These are phyloP conservation scores for Ceratobasidium sp. DNA, from an alignment of 1,284 basidiomycete species.

Conservation along the genomic window DNA sequence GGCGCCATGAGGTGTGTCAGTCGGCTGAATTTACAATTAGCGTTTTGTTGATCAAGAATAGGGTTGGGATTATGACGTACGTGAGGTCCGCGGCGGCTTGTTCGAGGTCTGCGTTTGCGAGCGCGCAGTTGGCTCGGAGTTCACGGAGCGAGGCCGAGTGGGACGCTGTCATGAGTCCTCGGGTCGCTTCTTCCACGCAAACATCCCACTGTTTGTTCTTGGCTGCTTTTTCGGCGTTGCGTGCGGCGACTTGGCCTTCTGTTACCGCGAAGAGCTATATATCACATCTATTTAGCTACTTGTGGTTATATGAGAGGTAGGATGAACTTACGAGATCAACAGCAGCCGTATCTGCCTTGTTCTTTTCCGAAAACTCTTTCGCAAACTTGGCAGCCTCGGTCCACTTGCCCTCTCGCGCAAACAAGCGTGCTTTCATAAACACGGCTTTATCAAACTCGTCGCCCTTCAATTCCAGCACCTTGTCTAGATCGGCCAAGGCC, in stretches of 20 bases:
- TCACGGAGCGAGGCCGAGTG: slow-evolving; percentile 78
- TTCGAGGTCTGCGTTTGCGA: slow-evolving; percentile 84
- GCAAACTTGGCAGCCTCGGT: slow-evolving; percentile 71
- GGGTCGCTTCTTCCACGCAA: slow-evolving; percentile 81
- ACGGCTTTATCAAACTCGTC: slow-evolving; percentile 82
- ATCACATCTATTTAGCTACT: not conserved
- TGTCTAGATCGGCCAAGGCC: slow-evolving; percentile 90
- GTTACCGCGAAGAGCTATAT: slow-evolving; percentile 65
- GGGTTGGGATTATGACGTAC: slow-evolving; percentile 61
- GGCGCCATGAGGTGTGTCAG: slow-evolving; percentile 81
- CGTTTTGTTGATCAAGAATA: not conserved
- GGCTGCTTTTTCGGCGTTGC: slow-evolving; percentile 73
- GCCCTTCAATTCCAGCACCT: slow-evolving; percentile 82
- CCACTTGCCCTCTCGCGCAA: slow-evolving; percentile 82
- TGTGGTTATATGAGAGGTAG: not conserved
- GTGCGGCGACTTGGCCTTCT: slow-evolving; percentile 69
- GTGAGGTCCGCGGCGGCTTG: slow-evolving; percentile 87
- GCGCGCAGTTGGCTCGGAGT: slow-evolving; percentile 81
- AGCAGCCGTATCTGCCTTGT: slow-evolving; percentile 66
- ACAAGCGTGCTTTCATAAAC: slow-evolving; percentile 88
- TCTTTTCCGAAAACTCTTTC: slow-evolving; percentile 69
- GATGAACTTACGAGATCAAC: slow-evolving; percentile 69
- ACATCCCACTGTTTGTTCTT: slow-evolving; percentile 78
- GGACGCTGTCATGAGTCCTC: slow-evolving; percentile 78
- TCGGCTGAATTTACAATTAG: slow-evolving; percentile 64